These are phyloP conservation scores for Tylopilus orsonianus DNA, from an alignment of 1,284 basidiomycete species.

Conservation along the genomic window DNA sequence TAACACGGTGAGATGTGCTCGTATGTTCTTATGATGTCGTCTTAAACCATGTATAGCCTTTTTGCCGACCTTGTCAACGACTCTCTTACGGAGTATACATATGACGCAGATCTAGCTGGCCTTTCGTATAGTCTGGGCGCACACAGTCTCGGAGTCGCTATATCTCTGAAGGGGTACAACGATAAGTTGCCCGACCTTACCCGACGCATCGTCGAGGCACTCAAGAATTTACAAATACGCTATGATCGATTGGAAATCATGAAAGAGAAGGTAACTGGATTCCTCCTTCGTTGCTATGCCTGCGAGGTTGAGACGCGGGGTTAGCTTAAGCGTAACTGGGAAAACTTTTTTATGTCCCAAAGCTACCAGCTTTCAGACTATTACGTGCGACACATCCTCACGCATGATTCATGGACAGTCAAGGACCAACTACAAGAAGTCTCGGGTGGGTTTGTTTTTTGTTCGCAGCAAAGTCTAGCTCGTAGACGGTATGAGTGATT, in stretches of 20 bases:
- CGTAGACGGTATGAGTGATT: background rate
- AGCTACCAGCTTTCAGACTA: slow-evolving; percentile 84
- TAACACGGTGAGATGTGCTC: slow-evolving; percentile 53
- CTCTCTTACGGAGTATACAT: slow-evolving; percentile 86
- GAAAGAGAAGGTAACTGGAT: slow-evolving; percentile 71
- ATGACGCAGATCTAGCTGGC: slow-evolving; percentile 92
- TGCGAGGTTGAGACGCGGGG: slow-evolving; percentile 8
- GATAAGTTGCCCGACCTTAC: slow-evolving; percentile 87
- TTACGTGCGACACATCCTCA: slow-evolving; percentile 71
- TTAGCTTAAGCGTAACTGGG: slow-evolving; percentile 72
- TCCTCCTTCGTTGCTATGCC: background rate
- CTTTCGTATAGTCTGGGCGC: slow-evolving; percentile 75
- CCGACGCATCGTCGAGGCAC: slow-evolving; percentile 72
- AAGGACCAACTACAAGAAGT: slow-evolving; percentile 82
- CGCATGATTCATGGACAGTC: slow-evolving; percentile 76
- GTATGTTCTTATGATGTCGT: background rate
- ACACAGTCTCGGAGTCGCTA: slow-evolving; percentile 66
- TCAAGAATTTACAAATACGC: slow-evolving; percentile 70
- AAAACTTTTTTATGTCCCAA: slow-evolving; percentile 87
- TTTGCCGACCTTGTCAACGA: slow-evolving; percentile 88
- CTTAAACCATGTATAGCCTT: slow-evolving; percentile 49
- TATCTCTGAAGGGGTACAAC: slow-evolving; percentile 87
- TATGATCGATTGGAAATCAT: slow-evolving; percentile 78
- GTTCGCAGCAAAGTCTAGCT: background rate
- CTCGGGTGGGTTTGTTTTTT: slow-evolving; percentile 51